Evolutionary conservation across 768 basidiomycete genomes (phyloP), one percentile per base, ranked within the genome.

Genomic region (Leucocoprinus birnbaumii): DNA sequence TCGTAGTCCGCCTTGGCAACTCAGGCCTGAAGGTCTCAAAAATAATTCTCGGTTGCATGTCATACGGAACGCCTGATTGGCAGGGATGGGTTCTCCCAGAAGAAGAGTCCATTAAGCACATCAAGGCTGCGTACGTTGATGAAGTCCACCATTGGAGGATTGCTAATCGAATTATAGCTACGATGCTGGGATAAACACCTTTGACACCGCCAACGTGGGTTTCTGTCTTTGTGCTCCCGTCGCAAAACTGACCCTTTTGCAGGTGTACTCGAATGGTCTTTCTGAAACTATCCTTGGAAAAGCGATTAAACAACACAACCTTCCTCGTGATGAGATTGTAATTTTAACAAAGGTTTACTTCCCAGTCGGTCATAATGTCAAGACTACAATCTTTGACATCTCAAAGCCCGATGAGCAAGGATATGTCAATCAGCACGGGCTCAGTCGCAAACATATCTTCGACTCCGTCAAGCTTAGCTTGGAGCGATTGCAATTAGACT

Each of bases 251-350:
- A 27, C 25, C 13, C n/a, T 5, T 13, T 19, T 42, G 2, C 35
- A 85, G 83, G 72, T 78, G 0, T 89, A 89, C 64, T 85, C 83
- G 0, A 83, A 86, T 59, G 86, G 86, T 1, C 66, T 73, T 4
- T 85, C 83, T 0, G 90, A 91, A 64, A 63, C 79, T 48, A 76
- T 89, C 53, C 72, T 89, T 21, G 88, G 89, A 3, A 85, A 86
- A 60, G 86, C 83, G 1, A 83, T 92, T 70, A 87, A 86, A 62
- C 63, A 81, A 57, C 75, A 80, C 55, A 66, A 83, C 22, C 72
- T 88, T 6, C 87, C 87, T 13, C 80, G 89, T 2, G 85, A 86
- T 21, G 80, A 85, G 58, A 82, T 91, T 44, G 88, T 92, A n/a
- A 79, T 92, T n/a, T 78, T 91, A 74, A 89, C 90, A 45, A 91